Conservation (phyloP, 78 protist species). For the Anaeramoeba ignava region DNA sequence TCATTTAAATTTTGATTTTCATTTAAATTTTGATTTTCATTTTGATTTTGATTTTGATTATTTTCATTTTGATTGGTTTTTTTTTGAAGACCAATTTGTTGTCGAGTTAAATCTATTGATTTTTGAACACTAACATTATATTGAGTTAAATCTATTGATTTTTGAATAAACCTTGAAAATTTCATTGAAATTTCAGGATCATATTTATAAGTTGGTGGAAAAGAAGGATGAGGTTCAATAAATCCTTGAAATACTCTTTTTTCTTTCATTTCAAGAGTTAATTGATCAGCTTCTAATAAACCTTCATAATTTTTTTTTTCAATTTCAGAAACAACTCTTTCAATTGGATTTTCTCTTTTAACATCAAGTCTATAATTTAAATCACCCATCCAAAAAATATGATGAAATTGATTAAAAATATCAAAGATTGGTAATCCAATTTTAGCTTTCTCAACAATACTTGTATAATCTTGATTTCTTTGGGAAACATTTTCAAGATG, state of each 20-base stretch:
- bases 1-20: no score
- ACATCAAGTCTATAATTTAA: background rate
- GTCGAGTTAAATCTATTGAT: no score
- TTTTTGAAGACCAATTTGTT: no score
- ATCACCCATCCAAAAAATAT: background rate
- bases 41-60: no score
- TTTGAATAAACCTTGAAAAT: no score
- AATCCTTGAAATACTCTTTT: background rate
- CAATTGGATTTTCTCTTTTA: background rate
- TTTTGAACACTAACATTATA: background rate
- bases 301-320: background rate
- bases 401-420: background rate
- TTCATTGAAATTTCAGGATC: no score
- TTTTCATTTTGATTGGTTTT: no score
- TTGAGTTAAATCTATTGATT: no score
- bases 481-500: background rate
- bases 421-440: background rate
- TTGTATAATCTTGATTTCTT: background rate
- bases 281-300: background rate
- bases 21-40: no score
- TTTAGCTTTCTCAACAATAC: background rate
- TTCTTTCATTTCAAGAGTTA: background rate
- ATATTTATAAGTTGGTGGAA: background rate
- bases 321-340: background rate
- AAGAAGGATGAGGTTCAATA: background rate